These are phyloP conservation scores for Ilex asprella DNA, from an alignment of 257 asterid species.

Conservation along the genomic window DNA sequence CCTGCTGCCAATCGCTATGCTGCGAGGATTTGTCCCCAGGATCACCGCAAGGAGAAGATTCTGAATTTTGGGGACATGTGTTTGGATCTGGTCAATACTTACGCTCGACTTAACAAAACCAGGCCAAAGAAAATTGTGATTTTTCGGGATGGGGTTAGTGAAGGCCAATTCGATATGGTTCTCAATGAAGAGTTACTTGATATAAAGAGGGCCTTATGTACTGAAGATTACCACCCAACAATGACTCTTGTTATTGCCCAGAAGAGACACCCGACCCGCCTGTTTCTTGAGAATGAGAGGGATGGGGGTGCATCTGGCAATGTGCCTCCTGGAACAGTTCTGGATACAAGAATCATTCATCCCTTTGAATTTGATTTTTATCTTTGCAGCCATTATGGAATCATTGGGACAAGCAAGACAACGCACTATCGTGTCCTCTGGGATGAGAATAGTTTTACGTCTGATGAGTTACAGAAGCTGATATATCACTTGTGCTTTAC, in stretches of 20 bases:
- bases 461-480: conserved; percentile 52
- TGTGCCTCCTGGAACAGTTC: conserved; percentile 75
- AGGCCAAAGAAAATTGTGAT: conserved; percentile 44
- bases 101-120: conserved; percentile 21
- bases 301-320: conserved; percentile 30
- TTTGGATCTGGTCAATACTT: conserved; percentile 29
- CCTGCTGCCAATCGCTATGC: conserved; percentile 68
- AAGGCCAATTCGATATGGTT: conserved; percentile 67
- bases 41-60: conserved; percentile 47
- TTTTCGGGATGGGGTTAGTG: conserved; percentile 78
- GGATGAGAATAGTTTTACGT: conserved; percentile 49
- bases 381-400: conserved; percentile 69
- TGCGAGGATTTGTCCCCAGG: conserved; percentile 61
- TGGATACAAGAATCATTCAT: conserved; percentile 53
- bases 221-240: conserved; percentile 26
- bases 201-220: conserved; percentile 24
- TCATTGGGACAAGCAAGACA: conserved; percentile 75
- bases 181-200: conserved; percentile 44
- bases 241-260: conserved; percentile 69
- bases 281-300: conserved; percentile 25
- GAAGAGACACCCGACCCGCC: conserved; percentile 64
- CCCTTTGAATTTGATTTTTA: conserved; percentile 62
- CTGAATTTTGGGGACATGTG: conserved; percentile 47
- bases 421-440: conserved; percentile 54
- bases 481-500: conserved; percentile 68